phyloP scores from a whole-genome alignment of 305 asterid species.

The Fraxinus nigra region DNA sequence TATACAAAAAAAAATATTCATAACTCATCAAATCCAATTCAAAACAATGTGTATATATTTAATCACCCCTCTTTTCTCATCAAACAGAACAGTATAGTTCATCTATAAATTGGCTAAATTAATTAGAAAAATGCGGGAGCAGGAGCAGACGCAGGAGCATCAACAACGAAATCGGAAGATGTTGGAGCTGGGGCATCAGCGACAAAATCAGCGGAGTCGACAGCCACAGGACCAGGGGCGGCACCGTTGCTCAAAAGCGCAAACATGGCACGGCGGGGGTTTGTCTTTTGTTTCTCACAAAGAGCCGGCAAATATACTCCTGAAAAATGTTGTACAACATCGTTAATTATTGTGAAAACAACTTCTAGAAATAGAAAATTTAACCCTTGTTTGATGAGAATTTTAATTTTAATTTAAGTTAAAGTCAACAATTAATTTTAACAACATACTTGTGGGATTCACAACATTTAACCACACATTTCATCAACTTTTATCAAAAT shows the following conservation, averaged over 20 bases:
- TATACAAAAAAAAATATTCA: not conserved
- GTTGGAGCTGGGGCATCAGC: slow-evolving; percentile 10
- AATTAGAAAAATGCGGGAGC: slow-evolving; percentile 12
- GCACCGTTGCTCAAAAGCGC: slow-evolving; percentile 26
- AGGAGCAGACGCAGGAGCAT: not conserved
- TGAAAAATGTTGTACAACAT: not conserved
- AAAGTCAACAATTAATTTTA: too few relatives aligned
- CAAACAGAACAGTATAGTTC: not conserved
- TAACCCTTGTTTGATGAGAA: not conserved
- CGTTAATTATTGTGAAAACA: not conserved
- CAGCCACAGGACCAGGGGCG: slow-evolving; percentile 3
- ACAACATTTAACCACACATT: too few relatives aligned
- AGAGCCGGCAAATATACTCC: slow-evolving; percentile 32
- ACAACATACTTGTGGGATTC: not conserved
- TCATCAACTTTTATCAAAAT: too few relatives aligned
- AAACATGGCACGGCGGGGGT: slow-evolving; percentile 26
- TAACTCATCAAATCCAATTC: not conserved
- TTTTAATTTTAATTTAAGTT: too few relatives aligned
- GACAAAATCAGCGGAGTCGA: not conserved
- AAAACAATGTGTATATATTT: not conserved
- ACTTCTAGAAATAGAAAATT: not conserved
- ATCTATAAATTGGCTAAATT: not conserved
- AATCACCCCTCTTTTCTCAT: not conserved
- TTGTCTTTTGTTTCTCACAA: slow-evolving; percentile 23
- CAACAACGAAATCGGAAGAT: not conserved